phyloP scores from a whole-genome alignment of 768 basidiomycete species.

The Tephrocybe sp. region DNA sequence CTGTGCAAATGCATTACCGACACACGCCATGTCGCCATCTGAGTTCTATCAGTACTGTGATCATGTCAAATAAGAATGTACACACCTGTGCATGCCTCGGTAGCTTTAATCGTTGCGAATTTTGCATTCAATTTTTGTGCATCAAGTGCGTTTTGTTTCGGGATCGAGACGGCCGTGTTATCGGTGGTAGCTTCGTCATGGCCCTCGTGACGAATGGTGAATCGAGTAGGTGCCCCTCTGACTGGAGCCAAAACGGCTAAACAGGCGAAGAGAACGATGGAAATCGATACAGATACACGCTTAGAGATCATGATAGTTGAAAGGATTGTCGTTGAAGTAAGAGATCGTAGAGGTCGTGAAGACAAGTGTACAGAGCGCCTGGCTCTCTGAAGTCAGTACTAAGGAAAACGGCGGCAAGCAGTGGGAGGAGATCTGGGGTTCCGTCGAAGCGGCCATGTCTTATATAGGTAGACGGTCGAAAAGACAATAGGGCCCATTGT shows the following conservation, averaged over 20 bases:
- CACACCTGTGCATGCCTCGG: constrained; percentile 47
- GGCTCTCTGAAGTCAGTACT: constrained; percentile 15
- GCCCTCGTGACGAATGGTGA: constrained; percentile 19
- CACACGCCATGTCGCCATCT: constrained; percentile 39
- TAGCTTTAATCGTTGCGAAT: constrained; percentile 41
- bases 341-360: constrained; percentile 20
- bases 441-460: background rate
- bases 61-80: constrained; percentile 6
- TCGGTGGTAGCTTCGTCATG: constrained; percentile 21
- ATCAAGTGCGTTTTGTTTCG: constrained; percentile 43
- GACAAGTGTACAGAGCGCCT: constrained; percentile 18
- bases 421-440: background rate
- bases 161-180: constrained; percentile 6
- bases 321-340: constrained; percentile 2
- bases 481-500: constrained; percentile 17
- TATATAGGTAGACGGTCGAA: constrained; percentile 15
- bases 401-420: background rate
- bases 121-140: constrained; percentile 49
- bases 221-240: constrained; percentile 31
- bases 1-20: constrained; percentile 39
- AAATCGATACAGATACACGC: constrained; percentile 5
- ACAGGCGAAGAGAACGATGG: constrained; percentile 18
- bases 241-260: constrained; percentile 29
- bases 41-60: constrained; percentile 25
- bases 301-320: constrained; percentile 7